Percentiles rank a stretch among this genome's conserved stretches.
These are phyloP conservation scores for Hebeloma cylindrosporum DNA, from an alignment of 768 basidiomycete species.

Conservation along the genomic window DNA sequence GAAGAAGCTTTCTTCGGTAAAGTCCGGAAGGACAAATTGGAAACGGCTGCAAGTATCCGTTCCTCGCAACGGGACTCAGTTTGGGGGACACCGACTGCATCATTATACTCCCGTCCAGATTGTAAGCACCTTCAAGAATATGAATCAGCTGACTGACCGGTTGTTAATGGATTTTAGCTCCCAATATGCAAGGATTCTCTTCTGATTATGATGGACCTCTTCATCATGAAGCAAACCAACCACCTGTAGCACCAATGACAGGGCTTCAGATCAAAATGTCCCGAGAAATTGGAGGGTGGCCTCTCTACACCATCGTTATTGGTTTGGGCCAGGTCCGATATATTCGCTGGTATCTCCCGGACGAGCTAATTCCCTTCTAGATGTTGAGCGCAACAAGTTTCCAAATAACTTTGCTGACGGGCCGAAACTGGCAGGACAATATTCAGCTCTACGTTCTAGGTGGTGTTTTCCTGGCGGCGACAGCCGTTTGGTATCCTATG, in stretches of 20 bases:
- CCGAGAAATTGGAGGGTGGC: slow-evolving; percentile 82
- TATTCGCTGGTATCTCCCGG: neutral
- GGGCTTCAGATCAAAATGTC: slow-evolving; percentile 82
- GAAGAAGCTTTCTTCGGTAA: slow-evolving; percentile 93
- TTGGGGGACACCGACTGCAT: slow-evolving; percentile 72
- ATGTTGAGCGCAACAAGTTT: slow-evolving; percentile 92
- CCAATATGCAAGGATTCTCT: slow-evolving; percentile 51
- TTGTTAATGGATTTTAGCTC: slow-evolving; percentile 37
- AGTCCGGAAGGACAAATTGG: slow-evolving; percentile 85
- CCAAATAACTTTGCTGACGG: slow-evolving; percentile 89
- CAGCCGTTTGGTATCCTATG: slow-evolving; percentile 85
- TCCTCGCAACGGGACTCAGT: slow-evolving; percentile 80
- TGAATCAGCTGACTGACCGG: slow-evolving; percentile 4
- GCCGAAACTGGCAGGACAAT: slow-evolving; percentile 79
- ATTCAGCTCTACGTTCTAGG: slow-evolving; percentile 90
- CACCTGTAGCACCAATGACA: slow-evolving; percentile 77
- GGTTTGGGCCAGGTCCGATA: slow-evolving; percentile 71
- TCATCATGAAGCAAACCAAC: slow-evolving; percentile 47
- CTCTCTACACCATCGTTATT: slow-evolving; percentile 87
- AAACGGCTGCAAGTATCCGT: slow-evolving; percentile 74
- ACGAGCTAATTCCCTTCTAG: slow-evolving; percentile 31
- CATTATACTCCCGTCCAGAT: slow-evolving; percentile 67
- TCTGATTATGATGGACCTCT: slow-evolving; percentile 45
- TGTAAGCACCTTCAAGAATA: slow-evolving; percentile 50
- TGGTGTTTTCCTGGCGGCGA: slow-evolving; percentile 81